Base-by-base conservation (phyloP, 2,329 filamentous ascomycete genomes). In the Eutypa lata region DNA sequence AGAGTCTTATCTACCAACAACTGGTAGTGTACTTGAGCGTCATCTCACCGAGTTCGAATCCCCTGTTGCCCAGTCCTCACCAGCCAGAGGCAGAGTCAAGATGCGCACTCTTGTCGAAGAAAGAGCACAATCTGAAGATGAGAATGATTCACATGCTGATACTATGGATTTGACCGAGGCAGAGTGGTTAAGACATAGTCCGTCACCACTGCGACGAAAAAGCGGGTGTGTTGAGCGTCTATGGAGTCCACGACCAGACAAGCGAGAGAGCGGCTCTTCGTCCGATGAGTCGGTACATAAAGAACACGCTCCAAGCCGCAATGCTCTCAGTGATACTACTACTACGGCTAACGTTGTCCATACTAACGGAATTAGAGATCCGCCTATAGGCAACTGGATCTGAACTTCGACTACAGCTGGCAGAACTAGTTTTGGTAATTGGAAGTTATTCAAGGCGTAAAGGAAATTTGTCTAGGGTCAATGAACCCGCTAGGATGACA, bases 151-250 rank as follows among this genome's bases (percentile, higher is more conserved):
- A 14, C 52, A 47, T 44, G 42, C 50, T 46, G 46, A 35, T 38
- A 51, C 57, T 19, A 53, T 67, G 43, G 60, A 50, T 14, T 45
- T 67, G n/a, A 64, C 53, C 3, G 66, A 68, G 45, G 56, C 65
- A 13, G 62, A 68, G 51, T 69, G 67, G 67, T 58, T 69, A 26
- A 58, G 62, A 48, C 64, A 58, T 21, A 63, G 57, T 13, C 66
- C 65, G 3, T 67, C 67, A 6, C 65, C 65, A n/a, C 37, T 57
- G 13, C 47, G 54, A 19, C 47, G 47, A 38, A 57, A 50, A 19
- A 53, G 49, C 40, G 57, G 47, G 14, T 24, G 50, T 24, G 42
- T 49, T 10, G 52, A 57, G 35, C 47, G 56, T 22, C 43, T 59
- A 3, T 65, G 61, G 61, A 66, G 61, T 31, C 58, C 61, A 19